Conservation (phyloP, 805 yeast genomes). For the Wickerhamiella bombiphila region DNA sequence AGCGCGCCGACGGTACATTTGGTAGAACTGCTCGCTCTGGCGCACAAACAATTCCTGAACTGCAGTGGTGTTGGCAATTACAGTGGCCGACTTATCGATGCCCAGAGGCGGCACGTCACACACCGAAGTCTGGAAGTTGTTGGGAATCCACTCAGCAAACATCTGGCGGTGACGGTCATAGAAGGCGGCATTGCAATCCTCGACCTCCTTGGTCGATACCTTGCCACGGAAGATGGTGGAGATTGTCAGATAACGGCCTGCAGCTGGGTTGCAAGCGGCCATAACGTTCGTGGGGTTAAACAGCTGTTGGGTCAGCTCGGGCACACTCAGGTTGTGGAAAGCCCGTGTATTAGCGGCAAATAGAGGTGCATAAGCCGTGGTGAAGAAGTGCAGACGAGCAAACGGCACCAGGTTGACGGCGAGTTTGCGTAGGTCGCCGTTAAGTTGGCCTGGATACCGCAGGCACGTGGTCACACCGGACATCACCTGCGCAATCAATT, state of each 20-base stretch:
- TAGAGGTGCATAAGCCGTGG: constrained; percentile 90
- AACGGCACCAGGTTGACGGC: constrained; percentile 92
- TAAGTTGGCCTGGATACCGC: constrained; percentile 90
- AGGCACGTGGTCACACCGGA: constrained; percentile 88
- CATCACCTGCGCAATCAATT: constrained; percentile 80
- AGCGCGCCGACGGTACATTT: constrained; percentile 88
- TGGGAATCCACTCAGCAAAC: constrained; percentile 94
- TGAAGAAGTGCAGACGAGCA: constrained; percentile 89
- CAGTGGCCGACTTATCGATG: constrained; percentile 80
- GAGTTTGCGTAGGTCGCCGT: constrained; percentile 80
- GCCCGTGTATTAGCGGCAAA: constrained; percentile 67
- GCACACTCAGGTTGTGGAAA: constrained; percentile 73
- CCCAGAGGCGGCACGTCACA: constrained; percentile 83
- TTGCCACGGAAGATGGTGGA: constrained; percentile 93
- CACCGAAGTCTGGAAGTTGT: constrained; percentile 85
- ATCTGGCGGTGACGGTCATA: constrained; percentile 68
- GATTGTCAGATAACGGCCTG: constrained; percentile 82
- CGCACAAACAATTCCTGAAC: constrained; percentile 83
- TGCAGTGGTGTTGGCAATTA: constrained; percentile 85
- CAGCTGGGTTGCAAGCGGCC: constrained; percentile 88
- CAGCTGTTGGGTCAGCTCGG: constrained; percentile 87
- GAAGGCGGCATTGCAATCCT: constrained; percentile 78
- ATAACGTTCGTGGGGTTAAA: constrained; percentile 86
- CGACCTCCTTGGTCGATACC: constrained; percentile 84
- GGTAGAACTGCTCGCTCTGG: constrained; percentile 76